phyloP scores from a whole-genome alignment of 2,329 filamentous ascomycete genomes.

The Clarireedia homoeocarpa region DNA sequence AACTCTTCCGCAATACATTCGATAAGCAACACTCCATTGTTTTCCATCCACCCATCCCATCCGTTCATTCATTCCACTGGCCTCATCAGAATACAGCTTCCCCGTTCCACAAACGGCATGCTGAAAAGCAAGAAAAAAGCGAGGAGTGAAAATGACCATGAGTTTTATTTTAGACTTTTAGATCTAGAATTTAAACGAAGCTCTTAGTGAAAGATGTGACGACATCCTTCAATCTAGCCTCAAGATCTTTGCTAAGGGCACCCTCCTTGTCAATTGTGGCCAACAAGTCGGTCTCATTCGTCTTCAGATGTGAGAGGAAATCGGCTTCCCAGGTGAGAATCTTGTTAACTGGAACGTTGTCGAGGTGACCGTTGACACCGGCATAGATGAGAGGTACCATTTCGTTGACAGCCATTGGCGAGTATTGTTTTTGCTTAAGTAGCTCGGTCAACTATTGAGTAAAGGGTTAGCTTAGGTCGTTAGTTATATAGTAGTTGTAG shows the following conservation, averaged over 20 bases:
- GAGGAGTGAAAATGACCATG: conserved; percentile 15
- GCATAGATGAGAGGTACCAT: conserved; percentile 99
- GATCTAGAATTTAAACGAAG: conserved; percentile 47
- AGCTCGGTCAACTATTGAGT: conserved; percentile 72
- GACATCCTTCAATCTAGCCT: conserved; percentile 72
- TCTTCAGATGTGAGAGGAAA: conserved; percentile 86
- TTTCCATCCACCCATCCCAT: background rate
- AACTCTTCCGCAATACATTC: conserved; percentile 14
- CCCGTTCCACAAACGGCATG: conserved; percentile 16
- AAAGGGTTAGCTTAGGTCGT: conserved; percentile 20
- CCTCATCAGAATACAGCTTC: conserved; percentile 18
- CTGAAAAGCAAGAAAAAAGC: conserved; percentile 24
- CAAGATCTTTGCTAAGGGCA: conserved; percentile 88
- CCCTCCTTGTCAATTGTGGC: conserved; percentile 92
- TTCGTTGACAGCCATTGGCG: conserved; percentile 96
- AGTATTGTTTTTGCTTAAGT: conserved; percentile 99
- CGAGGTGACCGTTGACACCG: conserved; percentile 96
- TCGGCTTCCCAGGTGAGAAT: conserved; percentile 91
- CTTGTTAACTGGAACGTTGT: conserved; percentile 81
- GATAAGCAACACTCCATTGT: no score
- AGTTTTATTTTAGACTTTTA: conserved; percentile 13
- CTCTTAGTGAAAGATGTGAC: conserved; percentile 83
- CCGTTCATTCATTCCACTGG: conserved; percentile 11
- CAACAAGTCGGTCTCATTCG: conserved; percentile 78
- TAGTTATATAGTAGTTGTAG: background rate